Conservation (phyloP, 305 asterid species). For the Fraxinus velutina region DNA sequence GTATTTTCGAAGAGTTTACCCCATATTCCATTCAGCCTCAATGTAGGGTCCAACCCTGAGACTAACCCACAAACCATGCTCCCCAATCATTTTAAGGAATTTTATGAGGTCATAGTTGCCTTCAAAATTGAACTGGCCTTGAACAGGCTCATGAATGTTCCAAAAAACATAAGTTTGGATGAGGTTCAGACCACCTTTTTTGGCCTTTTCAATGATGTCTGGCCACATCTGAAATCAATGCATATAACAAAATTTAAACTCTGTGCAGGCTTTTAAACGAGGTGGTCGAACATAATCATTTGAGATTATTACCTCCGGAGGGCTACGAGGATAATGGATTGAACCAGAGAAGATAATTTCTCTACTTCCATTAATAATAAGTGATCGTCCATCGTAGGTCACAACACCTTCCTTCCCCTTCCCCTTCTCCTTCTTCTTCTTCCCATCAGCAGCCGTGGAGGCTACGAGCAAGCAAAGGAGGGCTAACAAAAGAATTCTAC, state of each 20-base stretch:
- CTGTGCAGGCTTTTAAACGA: neutral
- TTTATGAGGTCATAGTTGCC: slow-evolving; percentile 52
- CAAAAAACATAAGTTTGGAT: slow-evolving; percentile 60
- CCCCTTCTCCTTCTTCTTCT: neutral
- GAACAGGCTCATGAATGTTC: slow-evolving; percentile 60
- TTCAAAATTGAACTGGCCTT: slow-evolving; percentile 54
- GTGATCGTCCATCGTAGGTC: slow-evolving; percentile 56
- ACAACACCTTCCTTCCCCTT: slow-evolving; percentile 29
- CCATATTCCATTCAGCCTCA: slow-evolving; percentile 61
- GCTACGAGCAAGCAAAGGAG: slow-evolving; percentile 26
- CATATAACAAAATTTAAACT: neutral
- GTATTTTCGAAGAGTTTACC: slow-evolving; percentile 27
- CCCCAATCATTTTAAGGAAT: slow-evolving; percentile 46
- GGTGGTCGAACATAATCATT: neutral
- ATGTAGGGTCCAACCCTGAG: slow-evolving; percentile 59
- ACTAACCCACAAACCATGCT: slow-evolving; percentile 47
- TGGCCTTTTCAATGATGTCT: slow-evolving; percentile 40
- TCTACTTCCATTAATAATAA: slow-evolving; percentile 58
- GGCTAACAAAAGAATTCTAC: slow-evolving; percentile 17
- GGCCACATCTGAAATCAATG: slow-evolving; percentile 54
- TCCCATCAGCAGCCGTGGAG: neutral
- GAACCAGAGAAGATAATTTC: slow-evolving; percentile 42
- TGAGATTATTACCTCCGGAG: slow-evolving; percentile 27
- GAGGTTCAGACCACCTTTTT: slow-evolving; percentile 55
- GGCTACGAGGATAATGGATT: slow-evolving; percentile 42